Base-by-base conservation (phyloP, 202 grass and related monocot genomes). In the Setaria viridis region DNA sequence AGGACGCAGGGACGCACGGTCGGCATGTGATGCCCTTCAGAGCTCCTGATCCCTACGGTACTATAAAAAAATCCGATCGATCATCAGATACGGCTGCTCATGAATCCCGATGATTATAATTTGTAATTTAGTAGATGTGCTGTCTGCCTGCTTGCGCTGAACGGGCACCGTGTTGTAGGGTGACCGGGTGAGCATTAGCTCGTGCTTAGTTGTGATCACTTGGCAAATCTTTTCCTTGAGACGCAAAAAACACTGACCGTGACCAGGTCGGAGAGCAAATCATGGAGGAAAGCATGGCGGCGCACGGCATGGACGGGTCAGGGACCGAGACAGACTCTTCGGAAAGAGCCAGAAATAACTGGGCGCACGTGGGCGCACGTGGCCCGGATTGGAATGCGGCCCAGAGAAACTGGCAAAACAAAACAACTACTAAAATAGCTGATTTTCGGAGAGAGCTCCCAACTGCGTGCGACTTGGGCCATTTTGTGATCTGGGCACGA, bases 211-310 rank as follows among this genome's bases (percentile, higher is more conserved):
- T 76, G 34, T 57, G 35, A 76, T 42, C 53, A 66, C 45, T 5
- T 32, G 11, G 46, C 35, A 19, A 17, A 56, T 45, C 17, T 78
- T 45, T n/a, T 46, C 21, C 67, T 70, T 75, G 72, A 16, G 66
- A 81, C 13, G 35, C 14, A 57, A 57, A 74, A 58, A 54, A 6
- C n/a, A 60, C n/a, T 2, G 49, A 54, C 29, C 39, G 39, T 53
- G 82, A 32, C 54, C 25, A n/a, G 67, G 66, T 57, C 72, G 50
- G 12, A 43, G 78, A 85, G 77, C 83, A 72, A 86, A 89, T 82
- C 72, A 54, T 82, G 71, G 70, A 82, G 71, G 76, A 77, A 89
- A 51, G 79, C 55, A 60, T 9, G 76, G 76, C 59, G 51, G 60
- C 68, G 73, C 80, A 41, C 58, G 87, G 50, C 37, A 74, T 58